phyloP scores from a whole-genome alignment of 192 early-diverging fungal genomes.

The Gaertneriomyces semiglobifer region DNA sequence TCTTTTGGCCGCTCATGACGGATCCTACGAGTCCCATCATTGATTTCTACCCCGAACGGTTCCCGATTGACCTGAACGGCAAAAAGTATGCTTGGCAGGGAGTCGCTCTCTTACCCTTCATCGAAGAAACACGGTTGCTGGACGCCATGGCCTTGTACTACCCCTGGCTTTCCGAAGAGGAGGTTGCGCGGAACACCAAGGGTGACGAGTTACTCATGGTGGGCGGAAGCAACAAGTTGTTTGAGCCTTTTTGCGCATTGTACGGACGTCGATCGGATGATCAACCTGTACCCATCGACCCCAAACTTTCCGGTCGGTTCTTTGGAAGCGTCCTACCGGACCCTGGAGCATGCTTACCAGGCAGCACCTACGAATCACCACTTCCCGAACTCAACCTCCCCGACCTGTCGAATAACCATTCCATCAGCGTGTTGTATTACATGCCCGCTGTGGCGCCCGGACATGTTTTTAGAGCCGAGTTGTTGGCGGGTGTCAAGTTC shows the following conservation, averaged over 20 bases:
- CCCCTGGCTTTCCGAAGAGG: slow-evolving; percentile 40
- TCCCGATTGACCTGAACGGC: slow-evolving; percentile 94
- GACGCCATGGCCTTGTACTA: slow-evolving; percentile 67
- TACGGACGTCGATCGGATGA: slow-evolving; percentile 27
- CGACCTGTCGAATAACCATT: slow-evolving; percentile 40
- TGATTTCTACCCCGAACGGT: slow-evolving; percentile 90
- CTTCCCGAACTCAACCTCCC: slow-evolving; percentile 30
- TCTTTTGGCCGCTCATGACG: slow-evolving; percentile 82
- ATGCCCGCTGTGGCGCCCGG: slow-evolving; percentile 38
- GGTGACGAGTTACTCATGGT: slow-evolving; percentile 45
- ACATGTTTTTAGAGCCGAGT: slow-evolving; percentile 31
- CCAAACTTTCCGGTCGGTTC: slow-evolving; percentile 23
- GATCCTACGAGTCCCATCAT: slow-evolving; percentile 82
- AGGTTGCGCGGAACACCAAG: slow-evolving; percentile 37
- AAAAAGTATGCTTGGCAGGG: slow-evolving; percentile 99
- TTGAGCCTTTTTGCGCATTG: slow-evolving; percentile 42
- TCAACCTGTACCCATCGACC: slow-evolving; percentile 37
- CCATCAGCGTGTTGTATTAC: slow-evolving; percentile 39
- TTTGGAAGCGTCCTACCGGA: slow-evolving; percentile 43
- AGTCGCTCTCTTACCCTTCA: slow-evolving; percentile 97
- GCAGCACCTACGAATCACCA: slow-evolving; percentile 46
- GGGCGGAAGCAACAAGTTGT: slow-evolving; percentile 32
- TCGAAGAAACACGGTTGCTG: slow-evolving; percentile 83
- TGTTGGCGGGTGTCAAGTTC: slow-evolving; percentile 27
- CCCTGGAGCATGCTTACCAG: slow-evolving; percentile 45